Evolutionary conservation across 2,329 filamentous ascomycete species (phyloP), one percentile per base, ranked within the genome.

Genomic region (Fusarium sp.): DNA sequence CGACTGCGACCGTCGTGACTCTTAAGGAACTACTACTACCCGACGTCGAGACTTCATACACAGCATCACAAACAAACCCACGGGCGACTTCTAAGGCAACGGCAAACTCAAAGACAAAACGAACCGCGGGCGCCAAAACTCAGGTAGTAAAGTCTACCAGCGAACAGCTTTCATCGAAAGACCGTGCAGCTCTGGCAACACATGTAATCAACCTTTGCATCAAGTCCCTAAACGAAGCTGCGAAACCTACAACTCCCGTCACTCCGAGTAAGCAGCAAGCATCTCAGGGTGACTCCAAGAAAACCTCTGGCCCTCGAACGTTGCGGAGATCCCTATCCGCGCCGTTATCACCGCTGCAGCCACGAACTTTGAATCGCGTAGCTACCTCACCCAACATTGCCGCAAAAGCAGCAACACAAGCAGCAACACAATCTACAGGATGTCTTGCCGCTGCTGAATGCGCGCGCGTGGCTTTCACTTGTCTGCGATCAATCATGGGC

Each of bases 151-250:
- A 77, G 45, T 29, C 68, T 15, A 58, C 52, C 33, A 61, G 67
- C 70, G 80, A 72, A 73, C 77, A 66, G 71, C 76, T 75, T 72
- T 80, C 68, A 27, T 59, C 74, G 72, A 84, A 81, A 74, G 91
- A 94, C 64, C 89, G 87, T 79, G 90, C 90, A 55, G 84, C 88
- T 47, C 82, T 95, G 39, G 92, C 93, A 17, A 94, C 92, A 1
- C 89, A 94, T 68, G 85, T 94, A 39, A 89, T 94, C 75, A 95
- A 95, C 78, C 84, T 85, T 11, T 86, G 90, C 3, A 84, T 95
- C 42, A 94, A 93, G 76, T 86, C 88, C 14, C 85, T 95, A 7
- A 86, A 87, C n/a, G 90, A 93, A 62, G 90, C 90, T 0, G 85
- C 90, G 25, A 94, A 91, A 78, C 80, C 83, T 4, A 68, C 81